A percentile compares a stretch with the other conserved stretches of the same genome.
Conservation (phyloP, 257 asterid genomes). For the Solanum pennellii region DNA sequence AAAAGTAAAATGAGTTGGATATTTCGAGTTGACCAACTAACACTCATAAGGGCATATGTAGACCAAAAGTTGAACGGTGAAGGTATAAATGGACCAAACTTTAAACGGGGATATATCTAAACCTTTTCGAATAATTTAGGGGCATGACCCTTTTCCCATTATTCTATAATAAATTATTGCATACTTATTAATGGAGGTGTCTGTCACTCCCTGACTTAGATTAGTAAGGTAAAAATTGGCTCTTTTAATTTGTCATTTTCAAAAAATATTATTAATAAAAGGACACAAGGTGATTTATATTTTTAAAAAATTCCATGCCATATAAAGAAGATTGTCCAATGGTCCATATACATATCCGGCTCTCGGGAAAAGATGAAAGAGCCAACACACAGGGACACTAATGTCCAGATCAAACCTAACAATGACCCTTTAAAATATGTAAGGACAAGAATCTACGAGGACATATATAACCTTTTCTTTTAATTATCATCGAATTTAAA, state of each 20-base stretch:
- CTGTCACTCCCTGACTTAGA: not conserved
- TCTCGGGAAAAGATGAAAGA: not conserved
- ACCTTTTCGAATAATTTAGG: too few species aligned
- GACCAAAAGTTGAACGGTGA: too few species aligned
- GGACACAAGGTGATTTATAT: not conserved
- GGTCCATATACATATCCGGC: not conserved
- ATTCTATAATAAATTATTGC: not conserved
- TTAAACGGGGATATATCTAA: too few species aligned
- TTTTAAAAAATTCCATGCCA: not conserved
- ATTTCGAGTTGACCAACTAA: too few species aligned
- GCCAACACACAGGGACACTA: not conserved
- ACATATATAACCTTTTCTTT: not conserved
- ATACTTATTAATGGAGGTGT: not conserved
- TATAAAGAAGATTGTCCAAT: not conserved
- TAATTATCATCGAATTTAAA: not conserved
- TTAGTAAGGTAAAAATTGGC: not conserved
- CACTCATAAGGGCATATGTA: too few species aligned
- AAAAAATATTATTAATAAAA: not conserved
- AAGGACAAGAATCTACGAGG: not conserved
- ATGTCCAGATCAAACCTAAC: not conserved
- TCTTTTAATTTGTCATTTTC: not conserved
- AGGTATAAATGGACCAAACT: too few species aligned
- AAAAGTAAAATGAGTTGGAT: too few species aligned
- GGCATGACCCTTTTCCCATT: too few species aligned
- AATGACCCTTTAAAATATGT: not conserved